These are phyloP conservation scores for Fusarium sulawesiense DNA, from an alignment of 2,329 filamentous ascomycete genomes.

Conservation along the genomic window DNA sequence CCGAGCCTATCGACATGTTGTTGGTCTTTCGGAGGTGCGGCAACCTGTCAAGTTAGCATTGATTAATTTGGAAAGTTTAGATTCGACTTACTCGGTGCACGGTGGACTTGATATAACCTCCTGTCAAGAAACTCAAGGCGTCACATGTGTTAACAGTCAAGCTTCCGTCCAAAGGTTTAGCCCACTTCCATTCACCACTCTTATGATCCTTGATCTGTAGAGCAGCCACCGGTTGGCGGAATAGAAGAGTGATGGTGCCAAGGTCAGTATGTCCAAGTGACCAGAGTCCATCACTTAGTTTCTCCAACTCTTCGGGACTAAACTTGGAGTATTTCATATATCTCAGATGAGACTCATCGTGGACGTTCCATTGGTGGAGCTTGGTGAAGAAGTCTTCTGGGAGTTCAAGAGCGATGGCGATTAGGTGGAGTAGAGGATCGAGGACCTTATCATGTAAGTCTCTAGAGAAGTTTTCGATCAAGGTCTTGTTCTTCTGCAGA, in stretches of 20 bases:
- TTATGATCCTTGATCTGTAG: conserved; percentile 64
- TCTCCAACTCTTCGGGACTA: conserved; percentile 58
- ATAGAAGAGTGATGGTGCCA: conserved; percentile 66
- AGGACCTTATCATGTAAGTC: conserved; percentile 65
- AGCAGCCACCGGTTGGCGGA: conserved; percentile 68
- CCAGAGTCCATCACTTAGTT: conserved; percentile 56
- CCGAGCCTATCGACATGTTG: conserved; percentile 60
- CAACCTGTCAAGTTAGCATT: conserved; percentile 40
- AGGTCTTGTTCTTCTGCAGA: not conserved
- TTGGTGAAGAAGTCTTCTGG: conserved; percentile 67
- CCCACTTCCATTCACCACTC: conserved; percentile 62
- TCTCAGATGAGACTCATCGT: conserved; percentile 69
- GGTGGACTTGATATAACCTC: conserved; percentile 58
- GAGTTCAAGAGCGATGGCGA: conserved; percentile 70
- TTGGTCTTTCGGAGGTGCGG: conserved; percentile 55
- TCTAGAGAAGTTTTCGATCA: conserved; percentile 40
- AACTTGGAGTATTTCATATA: conserved; percentile 70
- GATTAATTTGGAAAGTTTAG: accelerated
- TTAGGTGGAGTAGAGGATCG: conserved; percentile 67
- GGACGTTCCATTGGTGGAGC: conserved; percentile 66
- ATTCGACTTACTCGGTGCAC: conserved; percentile 51
- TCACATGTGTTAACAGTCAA: conserved; percentile 65
- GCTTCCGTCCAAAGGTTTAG: conserved; percentile 60
- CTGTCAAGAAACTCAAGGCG: conserved; percentile 60
- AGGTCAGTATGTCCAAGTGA: conserved; percentile 66